Evolutionary conservation across 176 grass and related monocot species (phyloP).

Genomic region (Carex kokanica): DNA sequence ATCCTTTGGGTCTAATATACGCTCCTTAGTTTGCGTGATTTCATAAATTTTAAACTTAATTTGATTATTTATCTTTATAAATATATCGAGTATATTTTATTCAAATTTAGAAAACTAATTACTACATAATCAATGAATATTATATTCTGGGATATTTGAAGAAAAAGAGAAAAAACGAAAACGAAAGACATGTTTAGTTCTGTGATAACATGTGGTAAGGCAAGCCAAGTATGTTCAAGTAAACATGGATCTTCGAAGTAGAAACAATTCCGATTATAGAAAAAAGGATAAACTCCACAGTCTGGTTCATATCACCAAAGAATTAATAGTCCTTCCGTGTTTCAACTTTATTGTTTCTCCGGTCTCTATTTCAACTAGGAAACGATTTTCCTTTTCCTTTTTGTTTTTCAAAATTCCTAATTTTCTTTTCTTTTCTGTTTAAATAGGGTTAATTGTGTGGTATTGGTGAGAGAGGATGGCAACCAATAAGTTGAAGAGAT

Average conservation of each 20-base stretch:
- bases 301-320: too few relatives aligned
- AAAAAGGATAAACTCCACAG: too few relatives aligned
- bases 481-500: conserved; percentile 73
- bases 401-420: too few relatives aligned
- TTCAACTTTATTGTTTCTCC: not conserved
- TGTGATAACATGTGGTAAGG: not conserved
- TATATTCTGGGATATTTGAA: not conserved
- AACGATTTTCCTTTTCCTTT: too few relatives aligned
- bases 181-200: not conserved
- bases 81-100: not conserved
- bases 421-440: not conserved
- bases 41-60: not conserved
- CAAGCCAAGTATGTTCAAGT: not conserved
- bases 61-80: not conserved
- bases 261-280: not conserved
- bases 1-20: not conserved
- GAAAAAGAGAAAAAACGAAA: not conserved
- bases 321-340: not conserved
- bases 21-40: not conserved
- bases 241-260: too few relatives aligned
- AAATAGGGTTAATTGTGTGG: not conserved
- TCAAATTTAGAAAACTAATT: not conserved
- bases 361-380: too few relatives aligned
- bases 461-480: conserved; percentile 12
- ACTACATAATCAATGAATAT: not conserved